Evolutionary conservation across 208 protist genomes (phyloP), one percentile per base, ranked within the genome.

Genomic region (Wallacemonas sp.): DNA sequence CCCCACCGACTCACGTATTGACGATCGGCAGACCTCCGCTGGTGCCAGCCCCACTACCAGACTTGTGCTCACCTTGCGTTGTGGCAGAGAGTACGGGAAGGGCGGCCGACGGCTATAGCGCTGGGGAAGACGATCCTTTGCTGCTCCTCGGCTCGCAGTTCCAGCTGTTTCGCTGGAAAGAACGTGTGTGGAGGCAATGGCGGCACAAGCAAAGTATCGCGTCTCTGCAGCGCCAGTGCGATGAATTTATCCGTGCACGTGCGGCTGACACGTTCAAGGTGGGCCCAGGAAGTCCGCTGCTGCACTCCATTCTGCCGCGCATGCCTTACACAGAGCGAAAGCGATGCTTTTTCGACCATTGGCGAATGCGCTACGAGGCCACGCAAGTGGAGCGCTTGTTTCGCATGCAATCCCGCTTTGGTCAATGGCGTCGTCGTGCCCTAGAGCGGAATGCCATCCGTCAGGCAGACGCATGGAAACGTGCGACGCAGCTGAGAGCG

Each of bases 241-340:
- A 58, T 22, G 31, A 3, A 11, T 58, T 39, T 21, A 58, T 58
- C 19, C 51, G 28, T 5, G 28, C 51, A 5, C 51, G 51, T 15
- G 17, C 41, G 15, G 31, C 26, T 11, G 12, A 33, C 30, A 39
- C 30, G 19, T 19, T 39, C 51, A 11, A 5, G 26, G 14, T 58
- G n/a, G 19, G 28, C 8, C 51, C 51, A 5, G 31, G 51, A 0
- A 58, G 51, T 19, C 15, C 51, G 12, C 14, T 58, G 12, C 30
- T 58, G 5, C 51, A 41, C 36, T 39, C 30, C 11, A 26, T 76
- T n/a, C 51, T 82, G 19, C 15, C 41, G 14, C 66, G 69, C 21
- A 45, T 82, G 24, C 67, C 81, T 14, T 82, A 84, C 47, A 67
- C 66, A 1, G 72, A 80, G 36, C 69, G 81, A 2, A 84, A 88